Evolutionary conservation across 495 filamentous ascomycete species (phyloP).

Genomic region (Durotheca rogersii): DNA sequence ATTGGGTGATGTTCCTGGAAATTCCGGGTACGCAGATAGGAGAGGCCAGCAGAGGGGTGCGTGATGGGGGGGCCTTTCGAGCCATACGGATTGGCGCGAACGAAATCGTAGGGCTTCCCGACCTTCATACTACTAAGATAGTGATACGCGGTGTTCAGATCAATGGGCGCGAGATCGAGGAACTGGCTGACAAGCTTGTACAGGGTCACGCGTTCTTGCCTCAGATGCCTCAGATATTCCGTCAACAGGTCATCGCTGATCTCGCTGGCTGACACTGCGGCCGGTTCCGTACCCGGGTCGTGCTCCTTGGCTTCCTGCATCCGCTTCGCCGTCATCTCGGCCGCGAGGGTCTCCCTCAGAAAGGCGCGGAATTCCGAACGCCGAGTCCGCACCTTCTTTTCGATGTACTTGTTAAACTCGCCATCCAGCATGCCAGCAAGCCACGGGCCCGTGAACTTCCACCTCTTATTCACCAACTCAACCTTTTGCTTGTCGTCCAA

Average conservation of each 20-base stretch:
- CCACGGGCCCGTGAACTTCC: conserved; percentile 82
- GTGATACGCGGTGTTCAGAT: neutral
- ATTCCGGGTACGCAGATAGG: conserved; percentile 73
- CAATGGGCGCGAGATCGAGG: conserved; percentile 53
- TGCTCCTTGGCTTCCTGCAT: conserved; percentile 37
- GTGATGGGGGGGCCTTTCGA: conserved; percentile 70
- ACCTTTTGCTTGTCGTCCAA: conserved; percentile 31
- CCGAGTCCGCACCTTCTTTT: conserved; percentile 58
- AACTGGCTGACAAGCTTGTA: conserved; percentile 54
- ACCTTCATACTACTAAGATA: conserved; percentile 21
- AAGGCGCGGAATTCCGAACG: conserved; percentile 64
- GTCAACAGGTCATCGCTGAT: conserved; percentile 62
- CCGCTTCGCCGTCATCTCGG: conserved; percentile 53
- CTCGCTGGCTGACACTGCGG: conserved; percentile 35
- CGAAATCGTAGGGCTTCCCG: conserved; percentile 15
- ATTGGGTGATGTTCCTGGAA: conserved; percentile 75
- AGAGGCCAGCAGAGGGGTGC: conserved; percentile 88
- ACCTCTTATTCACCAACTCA: conserved; percentile 49
- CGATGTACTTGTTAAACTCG: conserved; percentile 67
- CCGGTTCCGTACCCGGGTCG: conserved; percentile 6
- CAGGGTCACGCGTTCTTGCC: conserved; percentile 50
- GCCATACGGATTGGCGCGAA: conserved; percentile 50
- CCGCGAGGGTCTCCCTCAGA: conserved; percentile 50
- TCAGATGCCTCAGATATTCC: conserved; percentile 59
- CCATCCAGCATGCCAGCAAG: conserved; percentile 70